phyloP scores from a whole-genome alignment of 2,329 filamentous ascomycete species.

The Colletotrichum agaves region DNA sequence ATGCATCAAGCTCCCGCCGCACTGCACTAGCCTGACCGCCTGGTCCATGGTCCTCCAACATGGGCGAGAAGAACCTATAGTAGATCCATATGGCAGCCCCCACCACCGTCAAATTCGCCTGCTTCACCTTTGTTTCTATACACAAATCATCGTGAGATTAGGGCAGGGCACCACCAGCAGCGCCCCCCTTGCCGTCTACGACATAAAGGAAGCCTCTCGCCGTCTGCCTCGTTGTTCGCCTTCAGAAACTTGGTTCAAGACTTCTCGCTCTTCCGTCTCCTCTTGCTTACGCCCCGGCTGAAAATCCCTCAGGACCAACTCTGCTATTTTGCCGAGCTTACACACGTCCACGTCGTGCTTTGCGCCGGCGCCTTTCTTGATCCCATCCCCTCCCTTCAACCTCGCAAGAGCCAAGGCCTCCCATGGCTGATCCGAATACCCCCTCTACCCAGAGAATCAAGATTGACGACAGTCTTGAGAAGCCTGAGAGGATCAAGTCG shows the following conservation, averaged over 20 bases:
- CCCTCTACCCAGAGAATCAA: conserved; percentile 13
- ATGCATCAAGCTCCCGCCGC: conserved; percentile 4
- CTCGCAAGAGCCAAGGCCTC: neutral
- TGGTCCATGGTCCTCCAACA: neutral
- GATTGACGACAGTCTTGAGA: conserved; percentile 32
- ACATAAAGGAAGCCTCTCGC: conserved; percentile 15
- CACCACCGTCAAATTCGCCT: conserved; percentile 15
- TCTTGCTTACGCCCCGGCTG: neutral
- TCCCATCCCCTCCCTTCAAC: neutral
- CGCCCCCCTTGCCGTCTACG: neutral
- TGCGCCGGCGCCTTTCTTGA: conserved; percentile 10
- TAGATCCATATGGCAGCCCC: conserved; percentile 16
- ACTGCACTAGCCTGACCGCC: conserved; percentile 24
- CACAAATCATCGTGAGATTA: conserved; percentile 32
- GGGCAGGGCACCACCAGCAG: conserved; percentile 21
- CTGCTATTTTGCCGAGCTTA: conserved; percentile 21
- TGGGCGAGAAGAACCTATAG: conserved; percentile 20
- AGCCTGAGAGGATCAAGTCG: conserved; percentile 24
- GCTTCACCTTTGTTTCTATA: conserved; percentile 21
- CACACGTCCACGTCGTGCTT: conserved; percentile 12
- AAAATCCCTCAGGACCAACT: neutral
- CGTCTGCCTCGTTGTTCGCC: neutral
- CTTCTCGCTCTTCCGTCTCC: neutral
- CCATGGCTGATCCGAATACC: conserved; percentile 5
- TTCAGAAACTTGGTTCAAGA: neutral